These are phyloP conservation scores for Boletus bicolor DNA, from an alignment of 768 basidiomycete genomes.

Conservation along the genomic window DNA sequence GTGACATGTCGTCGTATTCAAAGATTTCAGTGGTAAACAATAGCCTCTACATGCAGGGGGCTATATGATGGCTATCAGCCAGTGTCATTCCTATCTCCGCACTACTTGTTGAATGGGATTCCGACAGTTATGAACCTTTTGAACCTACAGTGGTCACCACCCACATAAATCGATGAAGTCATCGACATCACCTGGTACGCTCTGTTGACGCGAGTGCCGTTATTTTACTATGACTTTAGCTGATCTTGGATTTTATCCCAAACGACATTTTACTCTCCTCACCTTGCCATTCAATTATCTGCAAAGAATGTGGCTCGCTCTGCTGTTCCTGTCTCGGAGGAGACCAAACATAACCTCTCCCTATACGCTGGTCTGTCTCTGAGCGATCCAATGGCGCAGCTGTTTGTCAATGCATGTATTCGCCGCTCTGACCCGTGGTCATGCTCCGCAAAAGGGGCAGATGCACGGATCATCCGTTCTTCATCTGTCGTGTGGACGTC, in stretches of 20 bases:
- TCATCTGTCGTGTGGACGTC: conserved; percentile 25
- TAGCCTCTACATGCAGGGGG: conserved; percentile 37
- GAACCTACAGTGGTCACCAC: background rate
- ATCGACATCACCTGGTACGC: background rate
- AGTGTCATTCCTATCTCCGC: conserved; percentile 34
- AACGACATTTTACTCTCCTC: too few relatives aligned
- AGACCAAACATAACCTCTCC: conserved; percentile 22
- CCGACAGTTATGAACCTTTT: background rate
- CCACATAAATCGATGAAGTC: conserved; percentile 28
- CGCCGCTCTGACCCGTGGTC: conserved; percentile 30
- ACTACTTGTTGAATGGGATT: conserved; percentile 29
- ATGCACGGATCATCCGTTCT: conserved; percentile 27
- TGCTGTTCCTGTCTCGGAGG: conserved; percentile 21
- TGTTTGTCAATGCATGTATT: conserved; percentile 31
- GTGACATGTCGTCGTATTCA: conserved; percentile 33
- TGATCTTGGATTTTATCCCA: too few relatives aligned
- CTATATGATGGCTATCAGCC: conserved; percentile 29
- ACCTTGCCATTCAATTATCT: too few relatives aligned
- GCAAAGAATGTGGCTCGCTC: too few relatives aligned
- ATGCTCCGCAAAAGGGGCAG: conserved; percentile 29
- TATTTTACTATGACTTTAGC: too few relatives aligned
- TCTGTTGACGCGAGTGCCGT: too few relatives aligned
- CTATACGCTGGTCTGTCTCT: conserved; percentile 28
- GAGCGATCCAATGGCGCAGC: conserved; percentile 26
- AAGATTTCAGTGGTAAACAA: conserved; percentile 10